Evolutionary conservation across 768 basidiomycete genomes (phyloP), one percentile per base, ranked within the genome.

Genomic region (Psilocybe tampanensis): DNA sequence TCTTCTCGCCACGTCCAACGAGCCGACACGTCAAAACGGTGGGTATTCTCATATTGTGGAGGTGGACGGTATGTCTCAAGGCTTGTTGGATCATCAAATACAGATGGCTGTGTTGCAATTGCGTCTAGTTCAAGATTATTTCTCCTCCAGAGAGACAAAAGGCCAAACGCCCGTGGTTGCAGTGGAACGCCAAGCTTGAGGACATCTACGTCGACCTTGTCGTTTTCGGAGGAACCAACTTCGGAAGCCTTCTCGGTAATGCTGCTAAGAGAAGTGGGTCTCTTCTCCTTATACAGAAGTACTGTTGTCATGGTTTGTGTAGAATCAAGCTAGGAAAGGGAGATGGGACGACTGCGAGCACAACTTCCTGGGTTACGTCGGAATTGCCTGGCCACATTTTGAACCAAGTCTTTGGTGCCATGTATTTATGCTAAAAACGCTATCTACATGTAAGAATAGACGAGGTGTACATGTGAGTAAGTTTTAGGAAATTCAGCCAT

Each of bases 1-100:
- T 90, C 88, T 68, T 90, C 86, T 39, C 84, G 66, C 81, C 82
- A 87, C 8, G 88, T 88, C 88, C 88, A 90, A 8, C 87, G 79
- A 18, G 86, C 86, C 15, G 68, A 49, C 1, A 85, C 82, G 64
- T 90, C 84, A 62, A 91, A 89, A 1, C 86, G 78, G 60, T 84
- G 84, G 6, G 77, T 62, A 62, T 86, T 87, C 69, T 88, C 86
- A 55, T 84, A 87, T 51, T 70, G 60, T 4, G 78, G 69, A 8
- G 80, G 81, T 2, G 85, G 85, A 0, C 77, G 73, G 66, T 85
- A 86, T 4, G 70, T 68, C 63, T 84, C 77, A 2, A 82, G 65
- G 1, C 77, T 76, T 4, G 61, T 60, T 0, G 83, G 82, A 59
- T 86, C 81, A 58, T 86, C 86, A 61, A 85, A 88, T 0, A 86